phyloP scores from a whole-genome alignment of 768 basidiomycete genomes.

The Amanita exitialis region DNA sequence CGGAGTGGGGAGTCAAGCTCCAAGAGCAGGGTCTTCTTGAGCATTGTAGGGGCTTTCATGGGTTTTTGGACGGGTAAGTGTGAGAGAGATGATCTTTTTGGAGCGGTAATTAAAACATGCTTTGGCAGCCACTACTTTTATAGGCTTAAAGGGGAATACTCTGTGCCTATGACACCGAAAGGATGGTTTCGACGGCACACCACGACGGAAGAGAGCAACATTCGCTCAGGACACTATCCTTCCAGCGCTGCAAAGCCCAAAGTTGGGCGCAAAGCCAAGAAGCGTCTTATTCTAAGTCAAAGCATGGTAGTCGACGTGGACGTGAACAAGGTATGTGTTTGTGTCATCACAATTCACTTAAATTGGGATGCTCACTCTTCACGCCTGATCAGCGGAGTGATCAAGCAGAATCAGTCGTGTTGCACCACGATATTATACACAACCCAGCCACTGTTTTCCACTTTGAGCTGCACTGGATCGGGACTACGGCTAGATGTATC shows the following conservation, averaged over 20 bases:
- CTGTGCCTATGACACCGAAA: slow-evolving; percentile 57
- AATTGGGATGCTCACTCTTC: neutral
- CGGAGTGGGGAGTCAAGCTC: slow-evolving; percentile 69
- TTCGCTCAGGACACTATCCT: slow-evolving; percentile 23
- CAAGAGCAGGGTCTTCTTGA: slow-evolving; percentile 80
- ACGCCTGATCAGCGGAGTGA: slow-evolving; percentile 50
- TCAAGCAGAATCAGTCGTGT: slow-evolving; percentile 77
- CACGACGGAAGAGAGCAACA: slow-evolving; percentile 27
- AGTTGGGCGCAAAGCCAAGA: slow-evolving; percentile 36
- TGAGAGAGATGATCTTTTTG: neutral
- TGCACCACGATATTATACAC: slow-evolving; percentile 93
- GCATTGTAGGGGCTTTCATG: slow-evolving; percentile 70
- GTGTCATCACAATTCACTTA: neutral
- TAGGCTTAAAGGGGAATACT: slow-evolving; percentile 68
- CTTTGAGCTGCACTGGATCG: slow-evolving; percentile 96
- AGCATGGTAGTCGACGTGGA: slow-evolving; percentile 90
- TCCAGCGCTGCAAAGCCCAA: slow-evolving; percentile 24
- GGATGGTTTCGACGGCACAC: slow-evolving; percentile 61
- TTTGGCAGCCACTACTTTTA: slow-evolving; percentile 76
- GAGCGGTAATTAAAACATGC: slow-evolving; percentile 1
- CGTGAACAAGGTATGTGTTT: slow-evolving; percentile 45
- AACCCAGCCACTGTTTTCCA: slow-evolving; percentile 94
- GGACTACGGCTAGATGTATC: slow-evolving; percentile 83
- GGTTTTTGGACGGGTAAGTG: slow-evolving; percentile 79
- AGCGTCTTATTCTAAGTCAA: slow-evolving; percentile 69